Conservation (phyloP, 1,139 yeast species). For the Nakaseomyces uthaithaninus region DNA sequence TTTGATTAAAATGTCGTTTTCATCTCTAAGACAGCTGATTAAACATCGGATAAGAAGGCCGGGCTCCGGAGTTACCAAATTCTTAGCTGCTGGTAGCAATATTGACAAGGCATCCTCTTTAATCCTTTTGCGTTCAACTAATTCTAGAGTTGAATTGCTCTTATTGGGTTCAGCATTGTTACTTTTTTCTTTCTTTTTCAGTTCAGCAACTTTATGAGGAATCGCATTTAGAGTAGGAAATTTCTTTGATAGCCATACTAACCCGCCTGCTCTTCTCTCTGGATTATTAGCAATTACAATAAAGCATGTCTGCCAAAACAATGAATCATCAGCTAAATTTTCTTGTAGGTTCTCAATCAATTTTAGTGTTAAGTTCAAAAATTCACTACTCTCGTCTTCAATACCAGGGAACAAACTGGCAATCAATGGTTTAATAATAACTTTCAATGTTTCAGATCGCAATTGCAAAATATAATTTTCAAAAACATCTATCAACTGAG, state of each 20-base stretch:
- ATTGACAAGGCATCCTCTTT: conserved; percentile 19
- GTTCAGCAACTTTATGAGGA: conserved; percentile 25
- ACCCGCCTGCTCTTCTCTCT: conserved; percentile 75
- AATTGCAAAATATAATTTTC: conserved; percentile 48
- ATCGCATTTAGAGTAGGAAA: conserved; percentile 48
- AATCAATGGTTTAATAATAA: conserved; percentile 59
- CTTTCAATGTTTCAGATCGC: conserved; percentile 41
- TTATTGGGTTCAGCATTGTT: conserved; percentile 10
- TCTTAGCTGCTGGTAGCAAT: conserved; percentile 48
- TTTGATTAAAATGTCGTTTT: conserved; percentile 62
- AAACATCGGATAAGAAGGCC: conserved; percentile 73
- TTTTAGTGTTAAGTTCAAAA: conserved; percentile 51
- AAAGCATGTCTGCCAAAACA: conserved; percentile 82
- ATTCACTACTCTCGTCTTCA: conserved; percentile 86
- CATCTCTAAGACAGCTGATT: conserved; percentile 53
- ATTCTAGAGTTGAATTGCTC: conserved; percentile 8
- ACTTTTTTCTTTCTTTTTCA: conserved; percentile 11
- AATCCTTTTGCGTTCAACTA: conserved; percentile 14
- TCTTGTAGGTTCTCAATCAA: conserved; percentile 53
- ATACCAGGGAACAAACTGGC: conserved; percentile 76
- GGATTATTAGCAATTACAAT: conserved; percentile 67
- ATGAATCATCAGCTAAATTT: conserved; percentile 57
- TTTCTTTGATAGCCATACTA: conserved; percentile 62
- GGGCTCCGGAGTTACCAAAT: conserved; percentile 65
- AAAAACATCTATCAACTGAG: conserved; percentile 57